Conservation (phyloP, 768 basidiomycete genomes). For the Russula sp. region DNA sequence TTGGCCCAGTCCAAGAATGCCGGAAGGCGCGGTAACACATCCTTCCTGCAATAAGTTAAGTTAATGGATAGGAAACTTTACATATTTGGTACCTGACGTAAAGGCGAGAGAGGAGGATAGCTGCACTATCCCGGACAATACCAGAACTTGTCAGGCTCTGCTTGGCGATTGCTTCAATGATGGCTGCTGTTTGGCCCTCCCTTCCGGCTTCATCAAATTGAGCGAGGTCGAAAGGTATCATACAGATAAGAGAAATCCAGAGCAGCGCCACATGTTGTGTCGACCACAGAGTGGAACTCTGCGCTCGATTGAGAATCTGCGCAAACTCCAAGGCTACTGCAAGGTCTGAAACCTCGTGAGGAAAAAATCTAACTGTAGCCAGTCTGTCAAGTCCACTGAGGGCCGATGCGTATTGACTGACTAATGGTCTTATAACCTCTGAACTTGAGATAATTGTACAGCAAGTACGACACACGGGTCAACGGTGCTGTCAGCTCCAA, state of each 20-base stretch:
- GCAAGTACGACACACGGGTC: constrained; percentile 52
- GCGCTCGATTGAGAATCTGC: constrained; percentile 43
- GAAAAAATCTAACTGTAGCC: constrained; percentile 81
- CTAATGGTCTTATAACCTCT: constrained; percentile 91
- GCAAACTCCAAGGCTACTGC: constrained; percentile 70
- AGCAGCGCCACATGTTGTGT: constrained; percentile 79
- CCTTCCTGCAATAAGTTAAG: constrained; percentile 47
- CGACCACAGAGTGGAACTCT: constrained; percentile 60
- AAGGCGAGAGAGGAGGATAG: constrained; percentile 73
- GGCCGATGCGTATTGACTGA: constrained; percentile 42
- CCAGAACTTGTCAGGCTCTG: constrained; percentile 63
- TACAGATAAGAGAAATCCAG: constrained; percentile 93
- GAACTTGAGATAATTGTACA: constrained; percentile 83
- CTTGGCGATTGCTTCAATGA: constrained; percentile 59
- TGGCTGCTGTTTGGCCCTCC: constrained; percentile 51
- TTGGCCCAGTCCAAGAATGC: constrained; percentile 24
- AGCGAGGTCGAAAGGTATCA: constrained; percentile 87
- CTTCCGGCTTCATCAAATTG: constrained; percentile 70
- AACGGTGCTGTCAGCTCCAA: constrained; percentile 34
- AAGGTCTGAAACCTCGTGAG: constrained; percentile 84
- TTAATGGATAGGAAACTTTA: constrained; percentile 12
- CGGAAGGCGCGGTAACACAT: constrained; percentile 36
- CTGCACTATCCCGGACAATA: constrained; percentile 81
- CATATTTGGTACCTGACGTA: constrained; percentile 62
- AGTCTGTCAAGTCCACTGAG: constrained; percentile 12